Percentiles rank a stretch among this genome's conserved stretches.
phyloP scores from a whole-genome alignment of 345 rosid species.

The Euphorbia lathyris region DNA sequence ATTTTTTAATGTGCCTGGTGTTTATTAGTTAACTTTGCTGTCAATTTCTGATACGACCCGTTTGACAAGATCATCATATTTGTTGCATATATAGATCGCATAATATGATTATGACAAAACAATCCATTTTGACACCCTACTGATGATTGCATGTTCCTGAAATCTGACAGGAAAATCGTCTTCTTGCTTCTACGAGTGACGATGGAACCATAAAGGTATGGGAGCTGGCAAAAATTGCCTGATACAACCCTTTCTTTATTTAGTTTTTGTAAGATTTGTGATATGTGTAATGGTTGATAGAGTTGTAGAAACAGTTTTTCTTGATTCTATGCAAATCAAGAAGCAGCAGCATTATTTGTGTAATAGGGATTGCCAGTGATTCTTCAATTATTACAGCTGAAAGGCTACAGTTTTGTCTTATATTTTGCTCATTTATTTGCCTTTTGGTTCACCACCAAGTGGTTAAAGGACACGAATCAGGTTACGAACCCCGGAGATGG shows the following conservation, averaged over 20 bases:
- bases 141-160: too few relatives aligned
- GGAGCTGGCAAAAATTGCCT: slow-evolving; percentile 46
- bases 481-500: too few relatives aligned
- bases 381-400: not conserved
- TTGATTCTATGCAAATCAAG: not conserved
- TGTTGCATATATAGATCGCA: too few relatives aligned
- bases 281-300: not conserved
- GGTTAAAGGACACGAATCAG: too few relatives aligned
- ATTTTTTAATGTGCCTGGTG: too few relatives aligned
- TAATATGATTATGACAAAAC: too few relatives aligned
- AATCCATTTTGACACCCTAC: too few relatives aligned
- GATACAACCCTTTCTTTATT: slow-evolving; percentile 13
- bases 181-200: slow-evolving; percentile 85
- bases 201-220: slow-evolving; percentile 77
- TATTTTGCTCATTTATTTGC: not conserved
- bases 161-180: slow-evolving; percentile 42
- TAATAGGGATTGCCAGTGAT: not conserved
- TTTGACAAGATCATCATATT: too few relatives aligned
- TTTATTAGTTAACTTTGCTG: too few relatives aligned
- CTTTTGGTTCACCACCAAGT: too few relatives aligned
- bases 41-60: too few relatives aligned
- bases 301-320: not conserved
- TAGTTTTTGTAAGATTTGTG: not conserved
- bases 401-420: not conserved
- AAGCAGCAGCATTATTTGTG: not conserved